Conservation (phyloP, 2,329 filamentous ascomycete species). For the Fusarium robinianum region DNA sequence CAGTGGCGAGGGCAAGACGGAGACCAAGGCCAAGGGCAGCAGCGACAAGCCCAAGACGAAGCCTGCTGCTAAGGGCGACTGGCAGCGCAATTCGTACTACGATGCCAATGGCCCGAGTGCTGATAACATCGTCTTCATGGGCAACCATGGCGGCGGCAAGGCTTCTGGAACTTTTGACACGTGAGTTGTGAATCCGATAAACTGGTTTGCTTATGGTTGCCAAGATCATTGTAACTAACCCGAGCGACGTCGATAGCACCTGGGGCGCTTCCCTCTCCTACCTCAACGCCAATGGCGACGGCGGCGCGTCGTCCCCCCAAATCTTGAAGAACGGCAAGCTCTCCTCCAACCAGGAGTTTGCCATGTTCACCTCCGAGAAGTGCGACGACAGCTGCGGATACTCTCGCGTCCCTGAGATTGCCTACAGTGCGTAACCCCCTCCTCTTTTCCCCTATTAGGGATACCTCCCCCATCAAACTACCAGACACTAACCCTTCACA, state of each 20-base stretch:
- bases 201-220: not conserved
- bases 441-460: not conserved
- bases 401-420: conserved; percentile 48
- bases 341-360: conserved; percentile 51
- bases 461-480: not conserved
- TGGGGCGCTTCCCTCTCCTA: conserved; percentile 54
- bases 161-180: conserved; percentile 50
- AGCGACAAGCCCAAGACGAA: conserved; percentile 20
- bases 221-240: conserved; percentile 12
- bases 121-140: conserved; percentile 54
- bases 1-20: conserved; percentile 15
- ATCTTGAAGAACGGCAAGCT: conserved; percentile 47
- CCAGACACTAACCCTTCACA: conserved; percentile 37
- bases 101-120: conserved; percentile 45
- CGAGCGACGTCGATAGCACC: conserved; percentile 38
- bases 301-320: conserved; percentile 45
- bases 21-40: conserved; percentile 1
- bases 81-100: conserved; percentile 52
- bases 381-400: conserved; percentile 52
- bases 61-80: conserved; percentile 38
- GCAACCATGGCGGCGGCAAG: conserved; percentile 52
- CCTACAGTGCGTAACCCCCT: conserved; percentile 47
- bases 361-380: conserved; percentile 51
- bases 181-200: conserved; percentile 40
- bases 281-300: conserved; percentile 48